Evolutionary conservation across 2,329 filamentous ascomycete species (phyloP).

Genomic region (Aspergillus candidus): DNA sequence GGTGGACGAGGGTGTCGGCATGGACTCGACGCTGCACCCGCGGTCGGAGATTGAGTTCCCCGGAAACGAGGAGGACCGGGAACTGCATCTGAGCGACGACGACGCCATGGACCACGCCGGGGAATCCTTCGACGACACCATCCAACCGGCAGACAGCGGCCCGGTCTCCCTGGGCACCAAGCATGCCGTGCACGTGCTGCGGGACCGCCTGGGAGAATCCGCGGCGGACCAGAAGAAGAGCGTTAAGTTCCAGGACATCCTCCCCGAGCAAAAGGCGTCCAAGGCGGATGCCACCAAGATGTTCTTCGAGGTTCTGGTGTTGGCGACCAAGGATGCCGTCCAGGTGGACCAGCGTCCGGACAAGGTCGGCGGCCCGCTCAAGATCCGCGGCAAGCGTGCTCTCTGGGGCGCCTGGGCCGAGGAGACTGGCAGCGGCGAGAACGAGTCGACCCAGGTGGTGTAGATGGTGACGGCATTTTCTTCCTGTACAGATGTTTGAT

Average conservation of each 20-base stretch:
- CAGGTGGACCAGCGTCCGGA: constrained; percentile 82
- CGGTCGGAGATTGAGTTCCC: constrained; percentile 61
- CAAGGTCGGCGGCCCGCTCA: constrained; percentile 69
- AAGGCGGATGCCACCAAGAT: constrained; percentile 95
- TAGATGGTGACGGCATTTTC: constrained; percentile 6
- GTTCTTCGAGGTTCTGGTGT: constrained; percentile 95
- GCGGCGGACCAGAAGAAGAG: constrained; percentile 68
- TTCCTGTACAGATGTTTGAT: background rate
- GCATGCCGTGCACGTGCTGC: constrained; percentile 89
- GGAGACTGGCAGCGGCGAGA: constrained; percentile 47
- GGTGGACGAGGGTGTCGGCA: constrained; percentile 46
- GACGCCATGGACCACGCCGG: constrained; percentile 41
- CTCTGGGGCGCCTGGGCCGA: constrained; percentile 98
- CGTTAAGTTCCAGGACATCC: constrained; percentile 84
- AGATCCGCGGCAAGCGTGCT: constrained; percentile 84
- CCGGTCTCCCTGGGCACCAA: constrained; percentile 87
- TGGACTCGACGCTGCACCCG: constrained; percentile 44
- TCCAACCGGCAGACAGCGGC: constrained; percentile 75
- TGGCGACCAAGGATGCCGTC: constrained; percentile 96
- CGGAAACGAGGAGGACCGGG: constrained; percentile 49
- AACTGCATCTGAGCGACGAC: constrained; percentile 42
- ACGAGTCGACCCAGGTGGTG: constrained; percentile 26
- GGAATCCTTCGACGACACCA: constrained; percentile 73
- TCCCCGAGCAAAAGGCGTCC: constrained; percentile 73
- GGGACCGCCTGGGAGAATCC: constrained; percentile 69